These are phyloP conservation scores for Coemansia sp. DNA, from an alignment of 192 early-diverging fungal species.

Conservation along the genomic window DNA sequence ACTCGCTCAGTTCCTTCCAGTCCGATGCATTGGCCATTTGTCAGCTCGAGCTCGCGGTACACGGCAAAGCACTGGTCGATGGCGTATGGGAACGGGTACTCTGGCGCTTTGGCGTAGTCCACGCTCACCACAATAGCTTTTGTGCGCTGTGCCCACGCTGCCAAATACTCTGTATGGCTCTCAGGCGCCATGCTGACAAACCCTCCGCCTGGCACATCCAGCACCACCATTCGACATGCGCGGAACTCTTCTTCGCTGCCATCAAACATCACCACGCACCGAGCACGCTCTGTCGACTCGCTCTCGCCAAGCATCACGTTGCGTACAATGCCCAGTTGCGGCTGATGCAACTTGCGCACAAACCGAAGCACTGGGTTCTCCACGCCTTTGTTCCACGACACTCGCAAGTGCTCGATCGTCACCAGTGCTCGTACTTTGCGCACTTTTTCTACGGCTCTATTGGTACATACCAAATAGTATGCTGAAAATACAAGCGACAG, in stretches of 20 bases:
- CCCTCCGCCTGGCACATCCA: slow-evolving; percentile 81
- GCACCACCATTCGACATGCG: slow-evolving; percentile 49
- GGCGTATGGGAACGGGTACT: slow-evolving; percentile 90
- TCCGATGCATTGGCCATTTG: slow-evolving; percentile 77
- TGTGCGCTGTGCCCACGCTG: slow-evolving; percentile 74
- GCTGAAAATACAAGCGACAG: slow-evolving; percentile 73
- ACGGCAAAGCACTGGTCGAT: slow-evolving; percentile 91
- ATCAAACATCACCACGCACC: slow-evolving; percentile 60
- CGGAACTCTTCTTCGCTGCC: slow-evolving; percentile 44
- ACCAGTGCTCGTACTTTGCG: slow-evolving; percentile 73
- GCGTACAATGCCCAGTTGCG: slow-evolving; percentile 15
- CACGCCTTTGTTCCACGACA: slow-evolving; percentile 85
- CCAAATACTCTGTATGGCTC: slow-evolving; percentile 84
- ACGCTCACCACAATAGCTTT: slow-evolving; percentile 74
- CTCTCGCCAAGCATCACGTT: not conserved
- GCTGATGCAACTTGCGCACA: slow-evolving; percentile 21
- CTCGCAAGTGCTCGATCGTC: slow-evolving; percentile 82
- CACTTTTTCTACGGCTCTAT: slow-evolving; percentile 82
- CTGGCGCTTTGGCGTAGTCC: slow-evolving; percentile 94
- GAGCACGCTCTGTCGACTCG: slow-evolving; percentile 19
- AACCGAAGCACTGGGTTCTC: slow-evolving; percentile 42
- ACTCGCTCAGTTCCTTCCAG: slow-evolving; percentile 23
- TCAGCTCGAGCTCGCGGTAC: slow-evolving; percentile 72
- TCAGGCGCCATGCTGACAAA: slow-evolving; percentile 89
- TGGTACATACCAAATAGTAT: slow-evolving; percentile 84